phyloP scores from a whole-genome alignment of 495 filamentous ascomycete species.

The Parathielavia hyrcaniae region DNA sequence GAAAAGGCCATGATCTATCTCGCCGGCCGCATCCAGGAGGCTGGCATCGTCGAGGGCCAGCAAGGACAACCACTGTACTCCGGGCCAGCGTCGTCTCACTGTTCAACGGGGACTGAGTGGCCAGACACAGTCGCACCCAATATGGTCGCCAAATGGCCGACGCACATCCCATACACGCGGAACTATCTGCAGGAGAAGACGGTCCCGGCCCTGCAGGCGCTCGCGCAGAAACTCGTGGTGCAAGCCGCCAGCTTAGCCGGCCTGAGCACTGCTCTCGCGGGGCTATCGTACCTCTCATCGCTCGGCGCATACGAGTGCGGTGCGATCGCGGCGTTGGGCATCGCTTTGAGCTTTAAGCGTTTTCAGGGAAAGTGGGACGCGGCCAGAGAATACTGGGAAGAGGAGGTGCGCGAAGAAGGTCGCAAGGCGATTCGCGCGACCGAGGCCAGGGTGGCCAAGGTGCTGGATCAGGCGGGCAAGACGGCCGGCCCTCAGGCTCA shows the following conservation, averaged over 20 bases:
- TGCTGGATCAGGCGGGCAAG: constrained; percentile 46
- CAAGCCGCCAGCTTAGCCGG: constrained; percentile 63
- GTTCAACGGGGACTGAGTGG: not conserved
- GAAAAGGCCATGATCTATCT: constrained; percentile 74
- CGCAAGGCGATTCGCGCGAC: constrained; percentile 62
- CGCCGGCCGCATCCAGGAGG: constrained; percentile 70
- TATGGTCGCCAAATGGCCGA: constrained; percentile 32
- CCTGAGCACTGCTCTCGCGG: constrained; percentile 56
- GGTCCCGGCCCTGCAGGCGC: constrained; percentile 68
- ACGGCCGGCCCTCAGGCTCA: constrained; percentile 19
- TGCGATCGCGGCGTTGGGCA: constrained; percentile 70
- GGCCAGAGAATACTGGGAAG: constrained; percentile 65
- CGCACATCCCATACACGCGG: constrained; percentile 53
- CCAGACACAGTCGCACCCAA: not conserved
- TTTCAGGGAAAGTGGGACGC: constrained; percentile 77
- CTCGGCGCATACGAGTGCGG: constrained; percentile 64
- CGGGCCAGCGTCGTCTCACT: constrained; percentile 14
- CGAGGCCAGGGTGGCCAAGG: constrained; percentile 56
- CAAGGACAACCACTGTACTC: constrained; percentile 17
- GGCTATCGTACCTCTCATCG: constrained; percentile 60
- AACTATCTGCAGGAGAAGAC: constrained; percentile 54
- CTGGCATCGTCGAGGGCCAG: constrained; percentile 27
- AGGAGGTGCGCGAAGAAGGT: constrained; percentile 72
- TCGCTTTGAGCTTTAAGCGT: constrained; percentile 63
- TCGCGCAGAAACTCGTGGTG: constrained; percentile 71